Base-by-base conservation (phyloP, 2,329 filamentous ascomycete species). In the Bertia moriformis region DNA sequence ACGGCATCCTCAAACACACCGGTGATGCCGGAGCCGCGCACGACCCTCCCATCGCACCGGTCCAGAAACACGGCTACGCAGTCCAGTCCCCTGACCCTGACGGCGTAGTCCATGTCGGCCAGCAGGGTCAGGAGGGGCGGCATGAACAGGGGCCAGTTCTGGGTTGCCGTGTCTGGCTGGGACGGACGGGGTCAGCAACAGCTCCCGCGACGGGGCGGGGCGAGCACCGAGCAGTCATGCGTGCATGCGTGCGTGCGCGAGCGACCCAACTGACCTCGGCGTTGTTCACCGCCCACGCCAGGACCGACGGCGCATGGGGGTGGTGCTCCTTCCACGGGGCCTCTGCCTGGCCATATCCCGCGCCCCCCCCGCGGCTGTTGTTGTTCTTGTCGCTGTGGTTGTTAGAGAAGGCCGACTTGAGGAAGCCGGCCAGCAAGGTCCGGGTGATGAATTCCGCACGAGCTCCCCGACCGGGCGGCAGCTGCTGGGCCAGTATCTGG, bases 61-160 rank as follows among this genome's bases (percentile, higher is more conserved):
- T 53, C 44, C 30, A 87, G 63, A 41, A 89, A 73, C 0, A 50
- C 39, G 1, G 53, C 46, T 2, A 83, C 59, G 2, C 77, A 56
- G 2, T 57, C 46, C 13, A 83, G 69, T 1, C 78, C 79, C 18
- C 60, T 61, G 2, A 58, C 53, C 44, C 78, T 75, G 43, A 73
- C 60, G 2, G 53, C 45, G 0, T 63, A 63, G 17, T 71, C 63
- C 12, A 66, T 51, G 46, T 85, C 79, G 51, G 88, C 83, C 19
- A 77, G 57, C 4, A 89, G 65, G 0, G 74, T 72, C 3, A 89
- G 63, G 3, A 89, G 60, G 0, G 80, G 75, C 1, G 84, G 84
- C 2, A 78, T 69, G 42, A 81, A 71, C 4, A 83, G 59, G 2
- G 74, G 73, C 79, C 83, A 89, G 47, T 76, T 60, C 10, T 62